Conservation (phyloP, 164 flowering plant species). For the Liriodendron chinense region DNA sequence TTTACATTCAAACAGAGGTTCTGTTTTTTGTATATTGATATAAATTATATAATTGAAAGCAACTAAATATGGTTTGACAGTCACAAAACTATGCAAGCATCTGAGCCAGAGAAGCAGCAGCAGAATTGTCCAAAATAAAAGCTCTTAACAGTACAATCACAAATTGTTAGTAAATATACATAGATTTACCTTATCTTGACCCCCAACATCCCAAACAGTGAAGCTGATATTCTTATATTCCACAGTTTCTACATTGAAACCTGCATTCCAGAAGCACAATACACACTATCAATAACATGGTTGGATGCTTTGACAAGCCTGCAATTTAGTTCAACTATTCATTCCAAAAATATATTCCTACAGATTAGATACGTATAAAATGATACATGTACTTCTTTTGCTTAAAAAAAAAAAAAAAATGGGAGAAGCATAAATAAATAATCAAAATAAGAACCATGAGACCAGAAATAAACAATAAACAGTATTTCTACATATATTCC, state of each 20-base stretch:
- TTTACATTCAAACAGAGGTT: background rate
- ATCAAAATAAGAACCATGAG: too few species aligned
- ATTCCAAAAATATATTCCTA: too few species aligned
- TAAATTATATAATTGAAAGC: background rate
- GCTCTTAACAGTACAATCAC: background rate
- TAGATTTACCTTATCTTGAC: constrained; percentile 66
- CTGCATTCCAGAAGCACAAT: constrained; percentile 25
- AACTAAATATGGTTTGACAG: background rate
- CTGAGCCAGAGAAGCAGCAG: background rate
- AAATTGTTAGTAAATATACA: background rate
- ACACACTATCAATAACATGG: background rate
- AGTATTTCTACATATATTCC: too few species aligned
- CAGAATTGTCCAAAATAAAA: too few species aligned
- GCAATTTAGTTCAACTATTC: too few species aligned
- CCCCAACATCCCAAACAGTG: constrained; percentile 85
- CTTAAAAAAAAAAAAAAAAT: too few species aligned
- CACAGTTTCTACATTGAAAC: constrained; percentile 74
- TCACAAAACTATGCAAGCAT: background rate
- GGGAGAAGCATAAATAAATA: too few species aligned
- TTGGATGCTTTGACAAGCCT: background rate
- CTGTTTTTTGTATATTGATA: background rate
- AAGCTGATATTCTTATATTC: constrained; percentile 80
- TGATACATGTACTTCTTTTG: too few species aligned
- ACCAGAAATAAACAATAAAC: too few species aligned
- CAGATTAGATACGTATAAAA: too few species aligned